A percentile compares a stretch with the other conserved stretches of the same genome.
Conservation (phyloP, 352 stramenopile species). For the Globisporangium echinulatum region DNA sequence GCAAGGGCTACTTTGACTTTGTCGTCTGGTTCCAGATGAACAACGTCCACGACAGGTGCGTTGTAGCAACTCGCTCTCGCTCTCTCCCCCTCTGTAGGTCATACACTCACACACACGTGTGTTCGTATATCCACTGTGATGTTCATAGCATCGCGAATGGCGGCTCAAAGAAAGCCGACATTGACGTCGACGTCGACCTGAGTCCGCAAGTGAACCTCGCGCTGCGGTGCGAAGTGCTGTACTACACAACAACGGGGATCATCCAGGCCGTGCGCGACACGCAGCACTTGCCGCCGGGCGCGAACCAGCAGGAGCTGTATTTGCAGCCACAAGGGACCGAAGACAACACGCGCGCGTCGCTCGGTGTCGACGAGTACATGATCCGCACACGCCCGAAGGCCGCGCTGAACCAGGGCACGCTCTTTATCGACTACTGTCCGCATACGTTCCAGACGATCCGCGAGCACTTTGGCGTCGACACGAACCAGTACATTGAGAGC, state of each 20-base stretch:
- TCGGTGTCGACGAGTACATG: conserved; percentile 82
- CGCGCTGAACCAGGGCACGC: conserved; percentile 63
- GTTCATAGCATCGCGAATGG: conserved; percentile 9
- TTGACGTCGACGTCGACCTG: conserved; percentile 81
- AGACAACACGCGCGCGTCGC: conserved; percentile 55
- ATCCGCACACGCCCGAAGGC: conserved; percentile 72
- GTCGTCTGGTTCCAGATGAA: conserved; percentile 89
- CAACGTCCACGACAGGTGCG: conserved; percentile 54
- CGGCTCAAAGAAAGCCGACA: conserved; percentile 37
- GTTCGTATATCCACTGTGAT: neutral
- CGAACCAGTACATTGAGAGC: conserved; percentile 79
- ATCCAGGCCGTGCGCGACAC: conserved; percentile 79
- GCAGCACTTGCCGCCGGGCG: conserved; percentile 56
- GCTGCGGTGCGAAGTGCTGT: conserved; percentile 78
- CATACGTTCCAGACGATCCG: conserved; percentile 85
- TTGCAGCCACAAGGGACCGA: conserved; percentile 72
- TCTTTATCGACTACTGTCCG: conserved; percentile 85
- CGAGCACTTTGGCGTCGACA: conserved; percentile 79
- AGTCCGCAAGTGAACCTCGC: conserved; percentile 84
- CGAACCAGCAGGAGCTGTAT: conserved; percentile 74
- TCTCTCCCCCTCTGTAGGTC: neutral
- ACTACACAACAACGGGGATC: conserved; percentile 85
- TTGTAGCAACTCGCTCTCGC: neutral
- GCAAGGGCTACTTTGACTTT: conserved; percentile 88
- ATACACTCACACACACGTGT: neutral